Base-by-base conservation (phyloP, 1,284 basidiomycete genomes). In the Boletus smithii region DNA sequence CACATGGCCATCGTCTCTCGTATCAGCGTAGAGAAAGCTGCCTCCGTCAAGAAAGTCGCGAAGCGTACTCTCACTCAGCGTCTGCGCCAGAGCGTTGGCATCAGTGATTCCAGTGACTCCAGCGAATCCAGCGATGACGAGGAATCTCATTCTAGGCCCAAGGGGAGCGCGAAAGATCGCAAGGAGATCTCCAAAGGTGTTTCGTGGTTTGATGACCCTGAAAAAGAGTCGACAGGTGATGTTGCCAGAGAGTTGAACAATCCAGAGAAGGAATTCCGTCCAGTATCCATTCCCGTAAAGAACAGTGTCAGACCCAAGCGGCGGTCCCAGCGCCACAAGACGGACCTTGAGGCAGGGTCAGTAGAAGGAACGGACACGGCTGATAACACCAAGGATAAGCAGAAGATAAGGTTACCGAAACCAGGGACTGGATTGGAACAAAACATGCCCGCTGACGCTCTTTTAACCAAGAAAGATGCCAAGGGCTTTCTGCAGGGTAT, bases 1-100 rank as follows among this genome's bases (percentile, higher is more conserved):
- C 92, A 95, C 63, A 92, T 95, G 78, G 93, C 93, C 24, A 87
- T 95, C 54, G 91, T 95, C 53, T 83, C 81, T 48, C 79, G 85
- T 38, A 74, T 77, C 58, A 81, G 79, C 40, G 70, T 74, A 26
- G 72, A 77, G 53, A 76, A 80, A 56, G 78, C 66, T 17, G 59
- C 66, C 3, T 71, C 72, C 6, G 53, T 66, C 41, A 66, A 68
- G 52, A 74, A 55, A 34, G 64, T 53, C 3, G 50, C 50, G 42
- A 88, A 86, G 61, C 75, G 76, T 36, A 81, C 82, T 14, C 72
- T 88, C n/a, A 86, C 85, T 0, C 81, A 84, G 52, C 81, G 85
- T 43, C 69, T 86, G 16, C 74, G 79, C 38, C 72, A 79, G 53
- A 74, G 76, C 40, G 83, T 88, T 27, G 77, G 83, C 11, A 82